phyloP scores from a whole-genome alignment of 805 yeast species.

The Jamesozyma lodderae region DNA sequence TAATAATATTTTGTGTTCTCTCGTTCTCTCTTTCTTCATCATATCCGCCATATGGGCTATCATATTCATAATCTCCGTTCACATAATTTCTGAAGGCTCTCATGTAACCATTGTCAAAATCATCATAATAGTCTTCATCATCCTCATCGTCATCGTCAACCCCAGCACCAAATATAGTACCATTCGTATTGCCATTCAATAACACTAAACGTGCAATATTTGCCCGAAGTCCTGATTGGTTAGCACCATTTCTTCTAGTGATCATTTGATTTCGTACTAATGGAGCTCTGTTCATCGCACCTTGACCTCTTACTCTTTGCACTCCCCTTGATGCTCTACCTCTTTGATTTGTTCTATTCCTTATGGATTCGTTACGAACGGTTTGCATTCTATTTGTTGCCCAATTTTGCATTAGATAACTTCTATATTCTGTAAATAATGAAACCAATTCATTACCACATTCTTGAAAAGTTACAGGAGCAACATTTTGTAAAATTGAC shows the following conservation, averaged over 20 bases:
- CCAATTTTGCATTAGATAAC: constrained; percentile 13
- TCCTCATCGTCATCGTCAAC: neutral
- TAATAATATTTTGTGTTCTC: constrained; percentile 25
- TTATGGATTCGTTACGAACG: neutral
- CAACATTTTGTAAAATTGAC: constrained; percentile 14
- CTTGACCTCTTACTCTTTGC: neutral
- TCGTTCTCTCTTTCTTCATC: constrained; percentile 8
- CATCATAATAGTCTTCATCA: neutral
- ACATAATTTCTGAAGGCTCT: neutral
- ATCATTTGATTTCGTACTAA: too few species aligned
- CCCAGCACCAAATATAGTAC: constrained; percentile 6
- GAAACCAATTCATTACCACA: constrained; percentile 15
- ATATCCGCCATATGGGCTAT: constrained; percentile 2
- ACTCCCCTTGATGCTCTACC: neutral
- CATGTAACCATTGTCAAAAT: neutral
- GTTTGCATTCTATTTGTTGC: constrained; percentile 10
- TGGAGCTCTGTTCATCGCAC: neutral
- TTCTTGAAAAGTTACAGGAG: constrained; percentile 17
- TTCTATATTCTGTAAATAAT: constrained; percentile 17
- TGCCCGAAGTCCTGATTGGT: too few species aligned
- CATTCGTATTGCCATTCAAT: neutral
- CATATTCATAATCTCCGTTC: neutral
- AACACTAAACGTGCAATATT: too few species aligned
- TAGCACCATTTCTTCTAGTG: neutral
- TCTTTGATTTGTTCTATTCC: neutral